These are phyloP conservation scores for Globisporangium mamillatum DNA, from an alignment of 352 stramenopile genomes.

Conservation along the genomic window DNA sequence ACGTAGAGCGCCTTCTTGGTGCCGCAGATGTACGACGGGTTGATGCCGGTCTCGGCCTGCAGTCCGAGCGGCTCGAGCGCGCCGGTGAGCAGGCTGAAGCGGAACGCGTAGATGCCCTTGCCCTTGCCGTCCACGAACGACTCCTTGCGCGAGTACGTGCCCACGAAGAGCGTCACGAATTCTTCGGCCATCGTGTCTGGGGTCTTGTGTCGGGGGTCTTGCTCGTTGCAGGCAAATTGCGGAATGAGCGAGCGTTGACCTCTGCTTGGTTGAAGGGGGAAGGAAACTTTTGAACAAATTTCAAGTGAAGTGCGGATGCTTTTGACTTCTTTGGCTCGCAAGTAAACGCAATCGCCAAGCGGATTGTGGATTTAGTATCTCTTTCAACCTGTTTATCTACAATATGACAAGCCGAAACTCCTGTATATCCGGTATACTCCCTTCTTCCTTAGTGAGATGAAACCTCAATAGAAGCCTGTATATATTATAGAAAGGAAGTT, in stretches of 20 bases:
- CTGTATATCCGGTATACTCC: too few species aligned
- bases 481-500: too few species aligned
- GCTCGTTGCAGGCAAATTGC: constrained; percentile 2
- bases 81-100: constrained; percentile 49
- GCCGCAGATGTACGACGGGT: constrained; percentile 62
- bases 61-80: constrained; percentile 42
- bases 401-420: too few species aligned
- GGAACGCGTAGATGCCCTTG: constrained; percentile 68
- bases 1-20: constrained; percentile 48
- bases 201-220: neutral
- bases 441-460: too few species aligned
- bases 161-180: constrained; percentile 60
- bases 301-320: neutral
- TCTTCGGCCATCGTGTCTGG: neutral
- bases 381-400: too few species aligned
- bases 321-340: neutral
- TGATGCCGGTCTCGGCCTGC: constrained; percentile 53
- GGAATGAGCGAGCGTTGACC: neutral
- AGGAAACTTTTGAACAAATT: constrained; percentile 1
- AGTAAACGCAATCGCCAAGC: too few species aligned
- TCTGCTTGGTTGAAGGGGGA: neutral
- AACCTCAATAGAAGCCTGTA: too few species aligned
- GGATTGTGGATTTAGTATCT: too few species aligned
- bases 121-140: constrained; percentile 75
- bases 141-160: constrained; percentile 84